These are phyloP conservation scores for Ceratobasidium sp. DNA, from an alignment of 1,284 basidiomycete species.

Conservation along the genomic window DNA sequence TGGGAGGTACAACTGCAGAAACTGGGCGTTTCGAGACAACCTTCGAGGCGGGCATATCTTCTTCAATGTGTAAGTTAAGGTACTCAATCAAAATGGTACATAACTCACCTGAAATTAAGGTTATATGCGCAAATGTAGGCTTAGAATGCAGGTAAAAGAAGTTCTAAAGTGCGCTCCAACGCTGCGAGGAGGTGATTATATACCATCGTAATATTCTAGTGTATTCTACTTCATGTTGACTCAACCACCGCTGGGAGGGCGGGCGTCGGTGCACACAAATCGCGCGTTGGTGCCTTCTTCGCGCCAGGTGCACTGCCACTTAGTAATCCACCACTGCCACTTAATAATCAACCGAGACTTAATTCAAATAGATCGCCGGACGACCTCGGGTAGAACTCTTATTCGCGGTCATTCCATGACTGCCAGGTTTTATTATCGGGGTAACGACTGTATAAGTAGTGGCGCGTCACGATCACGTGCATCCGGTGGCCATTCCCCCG, in stretches of 20 bases:
- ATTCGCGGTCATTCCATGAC: not conserved
- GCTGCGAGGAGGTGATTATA: too few species aligned
- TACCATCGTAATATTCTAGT: not conserved
- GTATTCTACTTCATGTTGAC: not conserved
- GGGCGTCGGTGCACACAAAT: not conserved
- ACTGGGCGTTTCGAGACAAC: not conserved
- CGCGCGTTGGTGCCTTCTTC: not conserved
- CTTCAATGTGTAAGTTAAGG: not conserved
- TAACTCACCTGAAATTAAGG: not conserved
- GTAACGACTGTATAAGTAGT: slow-evolving; percentile 3
- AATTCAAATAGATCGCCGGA: not conserved
- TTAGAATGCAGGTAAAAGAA: not conserved
- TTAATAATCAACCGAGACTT: not conserved
- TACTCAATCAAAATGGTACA: not conserved
- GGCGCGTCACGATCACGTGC: too few species aligned
- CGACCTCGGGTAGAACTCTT: not conserved
- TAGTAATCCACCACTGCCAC: too few species aligned
- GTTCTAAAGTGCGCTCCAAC: not conserved
- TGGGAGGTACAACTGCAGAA: not conserved
- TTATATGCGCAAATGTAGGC: not conserved
- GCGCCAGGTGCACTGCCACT: not conserved
- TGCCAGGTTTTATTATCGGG: not conserved
- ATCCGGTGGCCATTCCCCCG: too few species aligned
- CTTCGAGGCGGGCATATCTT: not conserved
- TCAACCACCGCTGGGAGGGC: not conserved